Conservation (phyloP, 1,284 basidiomycete genomes). For the Wolfiporia cocos region DNA sequence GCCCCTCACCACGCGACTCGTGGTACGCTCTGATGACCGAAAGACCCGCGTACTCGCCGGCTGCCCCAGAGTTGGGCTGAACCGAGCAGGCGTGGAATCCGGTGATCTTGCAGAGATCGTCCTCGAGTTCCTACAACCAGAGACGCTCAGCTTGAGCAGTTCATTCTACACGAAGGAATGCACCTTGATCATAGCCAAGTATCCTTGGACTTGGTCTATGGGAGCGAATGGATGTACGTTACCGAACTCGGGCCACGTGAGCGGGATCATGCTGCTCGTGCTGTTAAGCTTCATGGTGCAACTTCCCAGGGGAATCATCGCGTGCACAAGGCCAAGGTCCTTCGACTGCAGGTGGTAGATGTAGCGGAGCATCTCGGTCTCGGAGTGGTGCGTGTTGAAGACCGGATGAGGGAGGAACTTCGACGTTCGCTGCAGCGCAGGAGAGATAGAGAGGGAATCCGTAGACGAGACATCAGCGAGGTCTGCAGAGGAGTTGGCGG, state of each 20-base stretch:
- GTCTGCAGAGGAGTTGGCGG: constrained; percentile 37
- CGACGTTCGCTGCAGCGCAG: constrained; percentile 63
- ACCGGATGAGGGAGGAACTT: constrained; percentile 82
- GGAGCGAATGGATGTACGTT: constrained; percentile 93
- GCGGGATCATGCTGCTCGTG: constrained; percentile 93
- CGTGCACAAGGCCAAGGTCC: constrained; percentile 91
- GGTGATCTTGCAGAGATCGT: constrained; percentile 89
- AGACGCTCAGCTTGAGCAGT: constrained; percentile 4
- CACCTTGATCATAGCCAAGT: constrained; percentile 77
- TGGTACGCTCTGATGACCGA: constrained; percentile 94
- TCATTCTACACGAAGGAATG: constrained; percentile 6
- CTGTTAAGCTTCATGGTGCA: constrained; percentile 98
- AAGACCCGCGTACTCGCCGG: constrained; percentile 93
- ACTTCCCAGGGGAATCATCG: constrained; percentile 96
- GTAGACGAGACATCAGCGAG: constrained; percentile 39
- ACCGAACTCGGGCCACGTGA: constrained; percentile 92
- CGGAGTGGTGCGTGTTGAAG: constrained; percentile 94
- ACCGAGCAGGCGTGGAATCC: constrained; percentile 93
- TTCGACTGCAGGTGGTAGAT: constrained; percentile 92
- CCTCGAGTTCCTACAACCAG: constrained; percentile 70
- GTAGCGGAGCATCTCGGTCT: constrained; percentile 97
- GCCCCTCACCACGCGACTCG: constrained; percentile 78
- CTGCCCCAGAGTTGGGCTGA: constrained; percentile 97
- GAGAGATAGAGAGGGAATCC: constrained; percentile 41
- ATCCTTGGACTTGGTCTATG: constrained; percentile 86